phyloP scores from a whole-genome alignment of 768 basidiomycete species.

The Lyophyllum decastes region DNA sequence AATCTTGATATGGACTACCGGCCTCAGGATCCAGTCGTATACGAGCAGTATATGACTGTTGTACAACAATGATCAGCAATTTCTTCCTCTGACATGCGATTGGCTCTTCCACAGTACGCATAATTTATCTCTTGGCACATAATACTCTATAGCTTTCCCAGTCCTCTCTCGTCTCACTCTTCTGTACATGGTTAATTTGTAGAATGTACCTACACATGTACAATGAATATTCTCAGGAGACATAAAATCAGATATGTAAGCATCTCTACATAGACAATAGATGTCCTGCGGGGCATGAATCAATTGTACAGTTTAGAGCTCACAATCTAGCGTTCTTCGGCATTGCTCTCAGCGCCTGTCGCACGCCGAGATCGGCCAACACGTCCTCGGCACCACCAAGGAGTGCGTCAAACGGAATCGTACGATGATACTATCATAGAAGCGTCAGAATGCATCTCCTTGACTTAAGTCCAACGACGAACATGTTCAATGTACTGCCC shows the following conservation, averaged over 20 bases:
- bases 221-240: not conserved
- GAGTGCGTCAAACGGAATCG: slow-evolving; percentile 67
- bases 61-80: slow-evolving; percentile 15
- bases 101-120: not conserved
- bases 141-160: not conserved
- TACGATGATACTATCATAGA: slow-evolving; percentile 56
- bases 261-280: not conserved
- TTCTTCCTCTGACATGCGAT: not conserved
- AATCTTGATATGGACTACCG: slow-evolving; percentile 35
- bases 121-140: not conserved
- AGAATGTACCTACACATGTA: slow-evolving; percentile 7
- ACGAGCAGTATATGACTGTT: slow-evolving; percentile 31
- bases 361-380: slow-evolving; percentile 63
- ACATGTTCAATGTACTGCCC: slow-evolving; percentile 76
- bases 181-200: not conserved
- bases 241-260: not conserved
- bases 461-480: slow-evolving; percentile 23
- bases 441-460: not conserved
- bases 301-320: not conserved
- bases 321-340: slow-evolving; percentile 62
- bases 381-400: slow-evolving; percentile 76
- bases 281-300: not conserved
- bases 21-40: slow-evolving; percentile 20
- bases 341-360: slow-evolving; percentile 65
- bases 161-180: not conserved